Percentiles rank a stretch among this genome's conserved stretches.
Evolutionary conservation across 306 rosid species (phyloP).

Genomic region (Ormosia semicastrata): DNA sequence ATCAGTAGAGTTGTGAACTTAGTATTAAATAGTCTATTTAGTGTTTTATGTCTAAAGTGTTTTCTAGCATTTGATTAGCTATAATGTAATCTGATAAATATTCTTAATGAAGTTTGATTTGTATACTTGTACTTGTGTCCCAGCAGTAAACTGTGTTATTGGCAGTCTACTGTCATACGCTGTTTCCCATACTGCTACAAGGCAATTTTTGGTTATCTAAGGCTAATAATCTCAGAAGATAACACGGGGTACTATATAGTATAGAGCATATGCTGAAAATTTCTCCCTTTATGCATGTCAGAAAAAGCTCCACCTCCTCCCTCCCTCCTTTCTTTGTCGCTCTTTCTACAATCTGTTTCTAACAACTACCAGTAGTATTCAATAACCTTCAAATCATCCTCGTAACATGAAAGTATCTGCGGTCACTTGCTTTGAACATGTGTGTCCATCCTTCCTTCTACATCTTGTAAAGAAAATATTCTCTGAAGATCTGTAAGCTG

Average conservation of each 20-base stretch:
- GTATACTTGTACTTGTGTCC: background rate
- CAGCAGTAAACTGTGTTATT: background rate
- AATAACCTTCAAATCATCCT: background rate
- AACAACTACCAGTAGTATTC: background rate
- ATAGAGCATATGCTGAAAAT: background rate
- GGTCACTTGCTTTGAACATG: conserved; percentile 15
- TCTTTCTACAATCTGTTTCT: background rate
- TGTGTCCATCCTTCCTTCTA: conserved; percentile 7
- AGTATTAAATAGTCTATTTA: conserved; percentile 41
- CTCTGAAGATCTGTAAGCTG: conserved; percentile 17
- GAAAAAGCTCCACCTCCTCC: background rate
- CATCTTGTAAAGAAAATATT: conserved; percentile 18
- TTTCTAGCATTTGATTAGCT: conserved; percentile 59
- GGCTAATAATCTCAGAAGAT: background rate
- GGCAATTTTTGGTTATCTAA: background rate
- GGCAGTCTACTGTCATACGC: background rate
- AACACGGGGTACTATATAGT: background rate
- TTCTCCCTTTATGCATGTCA: background rate
- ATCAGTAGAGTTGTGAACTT: conserved; percentile 39
- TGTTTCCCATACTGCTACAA: background rate
- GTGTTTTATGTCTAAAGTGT: conserved; percentile 37
- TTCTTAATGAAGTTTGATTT: conserved; percentile 65
- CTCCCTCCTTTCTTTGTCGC: background rate
- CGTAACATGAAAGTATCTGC: conserved; percentile 10
- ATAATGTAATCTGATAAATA: conserved; percentile 55